These are phyloP conservation scores for Salix udensis DNA, from an alignment of 345 rosid genomes.

Conservation along the genomic window DNA sequence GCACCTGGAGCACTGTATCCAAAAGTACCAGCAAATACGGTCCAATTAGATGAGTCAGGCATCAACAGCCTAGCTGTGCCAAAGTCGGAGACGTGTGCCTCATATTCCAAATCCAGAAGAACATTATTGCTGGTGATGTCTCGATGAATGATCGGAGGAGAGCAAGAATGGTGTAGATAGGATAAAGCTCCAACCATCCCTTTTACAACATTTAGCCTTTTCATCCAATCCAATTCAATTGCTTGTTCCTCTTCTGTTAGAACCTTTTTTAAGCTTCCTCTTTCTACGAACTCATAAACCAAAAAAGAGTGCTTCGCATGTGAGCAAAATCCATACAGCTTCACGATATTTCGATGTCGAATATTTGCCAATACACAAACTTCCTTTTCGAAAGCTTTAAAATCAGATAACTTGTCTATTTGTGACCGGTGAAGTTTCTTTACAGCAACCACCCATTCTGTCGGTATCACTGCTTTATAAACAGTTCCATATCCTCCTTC, in stretches of 20 bases:
- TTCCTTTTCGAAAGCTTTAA: slow-evolving; percentile 1
- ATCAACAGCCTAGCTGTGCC: too few relatives aligned
- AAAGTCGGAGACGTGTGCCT: slow-evolving; percentile 1
- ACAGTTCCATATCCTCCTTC: slow-evolving; percentile 12
- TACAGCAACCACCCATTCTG: slow-evolving; percentile 2
- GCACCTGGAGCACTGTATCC: too few relatives aligned
- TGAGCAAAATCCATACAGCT: slow-evolving; percentile 1
- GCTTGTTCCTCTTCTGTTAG: background rate
- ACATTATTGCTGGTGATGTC: slow-evolving; percentile 14
- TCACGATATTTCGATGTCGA: slow-evolving; percentile 3
- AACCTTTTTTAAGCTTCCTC: slow-evolving; percentile 7
- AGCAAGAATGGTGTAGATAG: slow-evolving; percentile 8
- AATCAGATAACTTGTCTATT: background rate
- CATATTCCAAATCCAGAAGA: background rate
- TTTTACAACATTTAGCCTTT: slow-evolving; percentile 3
- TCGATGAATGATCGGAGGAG: background rate
- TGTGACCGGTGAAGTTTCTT: slow-evolving; percentile 17
- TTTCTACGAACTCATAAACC: slow-evolving; percentile 2
- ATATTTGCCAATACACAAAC: background rate
- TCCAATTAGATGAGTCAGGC: background rate
- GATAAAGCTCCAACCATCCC: slow-evolving; percentile 7
- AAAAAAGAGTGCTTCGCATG: background rate
- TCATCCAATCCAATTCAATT: background rate
- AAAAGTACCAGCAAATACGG: background rate
- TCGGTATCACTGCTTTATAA: background rate